Base-by-base conservation (phyloP, 1,284 basidiomycete genomes). In the Ustilago esculenta region DNA sequence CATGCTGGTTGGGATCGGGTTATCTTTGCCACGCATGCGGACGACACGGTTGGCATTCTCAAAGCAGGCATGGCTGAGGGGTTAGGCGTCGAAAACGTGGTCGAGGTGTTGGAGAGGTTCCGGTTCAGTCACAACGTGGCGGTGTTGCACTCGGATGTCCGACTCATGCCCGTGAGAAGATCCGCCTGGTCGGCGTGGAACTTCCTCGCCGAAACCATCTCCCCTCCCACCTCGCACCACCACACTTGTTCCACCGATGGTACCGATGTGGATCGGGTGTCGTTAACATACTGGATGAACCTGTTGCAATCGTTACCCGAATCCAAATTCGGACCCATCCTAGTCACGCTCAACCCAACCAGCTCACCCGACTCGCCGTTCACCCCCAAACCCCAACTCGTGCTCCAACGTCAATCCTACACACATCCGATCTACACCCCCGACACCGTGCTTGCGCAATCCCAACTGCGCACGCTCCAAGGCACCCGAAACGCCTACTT, bases 11-110 rank as follows among this genome's bases (percentile, higher is more conserved):
- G 54, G 55, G 90, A 92, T 81, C 88, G 89, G 76, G 88, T 93
- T 50, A 89, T 92, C 42, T 83, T 93, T 33, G 90, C 90, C 3
- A 89, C 86, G 15, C 91, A 92, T 73, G 89, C 90, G 0, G 89
- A 92, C 73, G 86, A 87, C 0, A 86, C 87, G 0, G 82, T 90
- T 6, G 73, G 83, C 1, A 87, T 92, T 27, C 83, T 92, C 1
- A 40, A 50, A 9, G 85, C 44, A 5, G 64, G 53, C 6, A 39
- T 51, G 11, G 40, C 39, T 3, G 45, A 84, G 4, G 81, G 83
- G n/a, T 86, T 86, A 3, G 48, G 75, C 1, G 84, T 86, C n/a
- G 84, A 86, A 46, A 80, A 83, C 11, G 86, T 89, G 12, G 81
- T 92, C 15, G 82, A 75, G 84, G 56, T 51, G 21, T 36, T 76